phyloP scores from a whole-genome alignment of 75 land plant species.

The Pseudotsuga menziesii region DNA sequence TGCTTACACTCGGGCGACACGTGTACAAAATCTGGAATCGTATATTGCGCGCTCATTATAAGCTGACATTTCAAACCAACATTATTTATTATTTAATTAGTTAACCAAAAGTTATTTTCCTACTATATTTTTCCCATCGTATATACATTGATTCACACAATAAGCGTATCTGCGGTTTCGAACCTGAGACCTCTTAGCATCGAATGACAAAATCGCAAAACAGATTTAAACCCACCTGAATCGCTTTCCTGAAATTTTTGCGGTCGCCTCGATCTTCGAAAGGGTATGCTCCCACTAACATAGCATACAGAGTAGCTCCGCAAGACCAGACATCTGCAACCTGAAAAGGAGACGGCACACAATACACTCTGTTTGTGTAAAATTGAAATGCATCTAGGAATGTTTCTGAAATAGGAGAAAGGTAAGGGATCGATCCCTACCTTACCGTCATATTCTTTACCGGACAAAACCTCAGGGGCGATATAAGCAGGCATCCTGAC shows the following conservation, averaged over 20 bases:
- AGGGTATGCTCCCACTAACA: constrained; percentile 49
- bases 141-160: no score
- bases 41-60: constrained; percentile 37
- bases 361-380: no score
- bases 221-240: constrained; percentile 15
- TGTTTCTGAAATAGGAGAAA: no score
- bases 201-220: no score
- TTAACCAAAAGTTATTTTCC: no score
- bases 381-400: no score
- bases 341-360: constrained; percentile 9
- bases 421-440: constrained; percentile 15
- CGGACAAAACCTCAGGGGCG: constrained; percentile 58
- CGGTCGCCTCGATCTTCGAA: constrained; percentile 45
- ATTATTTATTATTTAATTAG: no score
- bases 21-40: constrained; percentile 40
- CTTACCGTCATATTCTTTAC: constrained; percentile 65
- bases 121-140: no score
- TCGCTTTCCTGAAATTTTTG: constrained; percentile 35
- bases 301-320: constrained; percentile 44
- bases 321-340: constrained; percentile 53
- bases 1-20: constrained; percentile 35
- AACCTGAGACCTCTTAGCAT: no score
- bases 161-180: no score
- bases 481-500: constrained; percentile 72
- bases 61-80: background rate